Evolutionary conservation across 2,329 filamentous ascomycete genomes (phyloP).

Genomic region (Paraphoma sp.): DNA sequence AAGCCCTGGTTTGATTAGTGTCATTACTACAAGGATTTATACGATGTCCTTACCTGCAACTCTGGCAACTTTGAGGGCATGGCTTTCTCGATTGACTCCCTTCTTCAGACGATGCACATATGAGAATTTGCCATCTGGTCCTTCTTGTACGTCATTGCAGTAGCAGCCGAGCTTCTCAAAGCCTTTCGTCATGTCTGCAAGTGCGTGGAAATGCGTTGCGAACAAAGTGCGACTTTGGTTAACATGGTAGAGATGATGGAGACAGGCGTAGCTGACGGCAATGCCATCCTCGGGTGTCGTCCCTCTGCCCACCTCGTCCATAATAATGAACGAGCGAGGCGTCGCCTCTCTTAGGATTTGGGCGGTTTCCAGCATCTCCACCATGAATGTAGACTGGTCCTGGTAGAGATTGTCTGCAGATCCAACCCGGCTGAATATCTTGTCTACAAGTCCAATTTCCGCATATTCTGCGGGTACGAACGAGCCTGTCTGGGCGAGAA

Average conservation of each 20-base stretch:
- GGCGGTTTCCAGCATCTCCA: conserved; percentile 97
- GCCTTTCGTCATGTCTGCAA: conserved; percentile 76
- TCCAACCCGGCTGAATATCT: conserved; percentile 85
- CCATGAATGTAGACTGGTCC: conserved; percentile 98
- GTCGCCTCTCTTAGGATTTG: conserved; percentile 88
- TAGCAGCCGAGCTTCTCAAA: conserved; percentile 72
- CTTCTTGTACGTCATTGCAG: conserved; percentile 88
- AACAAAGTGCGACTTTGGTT: conserved; percentile 86
- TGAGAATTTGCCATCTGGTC: conserved; percentile 68
- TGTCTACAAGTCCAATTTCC: conserved; percentile 89
- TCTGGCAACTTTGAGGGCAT: conserved; percentile 92
- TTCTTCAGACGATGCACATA: conserved; percentile 83
- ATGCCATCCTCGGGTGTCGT: conserved; percentile 92
- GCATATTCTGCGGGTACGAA: conserved; percentile 91
- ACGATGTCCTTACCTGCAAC: conserved; percentile 65
- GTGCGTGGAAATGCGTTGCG: conserved; percentile 89
- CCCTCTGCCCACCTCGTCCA: conserved; percentile 96
- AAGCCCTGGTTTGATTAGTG: conserved; percentile 56
- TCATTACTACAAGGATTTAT: neutral
- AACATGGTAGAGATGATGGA: conserved; percentile 80
- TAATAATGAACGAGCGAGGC: conserved; percentile 83
- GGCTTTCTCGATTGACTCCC: conserved; percentile 85
- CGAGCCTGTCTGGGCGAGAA: conserved; percentile 89
- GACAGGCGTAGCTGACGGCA: conserved; percentile 86
- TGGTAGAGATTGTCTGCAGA: conserved; percentile 94